phyloP scores from a whole-genome alignment of 805 yeast species.

The Priceomyces castillae region DNA sequence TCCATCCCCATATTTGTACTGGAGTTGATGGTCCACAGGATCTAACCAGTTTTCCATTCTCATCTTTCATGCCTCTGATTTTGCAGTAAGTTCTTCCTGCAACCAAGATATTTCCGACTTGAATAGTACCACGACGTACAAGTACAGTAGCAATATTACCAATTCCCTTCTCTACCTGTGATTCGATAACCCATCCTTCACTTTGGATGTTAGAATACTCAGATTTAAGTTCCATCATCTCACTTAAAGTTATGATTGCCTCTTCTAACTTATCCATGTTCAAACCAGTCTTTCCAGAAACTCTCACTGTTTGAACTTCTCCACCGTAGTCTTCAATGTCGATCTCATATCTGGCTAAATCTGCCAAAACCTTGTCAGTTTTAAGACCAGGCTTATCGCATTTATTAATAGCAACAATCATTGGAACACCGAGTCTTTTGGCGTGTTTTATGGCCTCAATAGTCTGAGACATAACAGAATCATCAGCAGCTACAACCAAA shows the following conservation, averaged over 20 bases:
- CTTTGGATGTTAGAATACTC: constrained; percentile 47
- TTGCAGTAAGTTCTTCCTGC: constrained; percentile 88
- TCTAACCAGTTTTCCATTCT: constrained; percentile 59
- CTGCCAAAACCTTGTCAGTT: constrained; percentile 72
- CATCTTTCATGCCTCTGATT: constrained; percentile 75
- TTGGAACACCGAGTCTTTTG: constrained; percentile 71
- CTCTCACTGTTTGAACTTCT: constrained; percentile 83
- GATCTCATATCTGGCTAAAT: constrained; percentile 71
- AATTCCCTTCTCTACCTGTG: constrained; percentile 74
- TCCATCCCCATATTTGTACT: constrained; percentile 93
- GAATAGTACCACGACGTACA: constrained; percentile 73
- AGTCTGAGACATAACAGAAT: constrained; percentile 97
- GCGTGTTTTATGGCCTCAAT: constrained; percentile 94
- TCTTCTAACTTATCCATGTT: constrained; percentile 91
- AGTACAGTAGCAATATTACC: constrained; percentile 87
- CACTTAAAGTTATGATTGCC: constrained; percentile 81
- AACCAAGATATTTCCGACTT: constrained; percentile 68
- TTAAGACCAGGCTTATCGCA: constrained; percentile 80
- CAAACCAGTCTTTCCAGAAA: constrained; percentile 85
- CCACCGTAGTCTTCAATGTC: constrained; percentile 95
- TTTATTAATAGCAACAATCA: constrained; percentile 90
- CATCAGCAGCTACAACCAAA: constrained; percentile 95
- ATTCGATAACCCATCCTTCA: constrained; percentile 91
- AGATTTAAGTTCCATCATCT: constrained; percentile 74
- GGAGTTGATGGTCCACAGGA: constrained; percentile 85